Percentiles rank a stretch among this genome's conserved stretches.
Evolutionary conservation across 1,284 basidiomycete species (phyloP).

Genomic region (Caloboletus inedulis): DNA sequence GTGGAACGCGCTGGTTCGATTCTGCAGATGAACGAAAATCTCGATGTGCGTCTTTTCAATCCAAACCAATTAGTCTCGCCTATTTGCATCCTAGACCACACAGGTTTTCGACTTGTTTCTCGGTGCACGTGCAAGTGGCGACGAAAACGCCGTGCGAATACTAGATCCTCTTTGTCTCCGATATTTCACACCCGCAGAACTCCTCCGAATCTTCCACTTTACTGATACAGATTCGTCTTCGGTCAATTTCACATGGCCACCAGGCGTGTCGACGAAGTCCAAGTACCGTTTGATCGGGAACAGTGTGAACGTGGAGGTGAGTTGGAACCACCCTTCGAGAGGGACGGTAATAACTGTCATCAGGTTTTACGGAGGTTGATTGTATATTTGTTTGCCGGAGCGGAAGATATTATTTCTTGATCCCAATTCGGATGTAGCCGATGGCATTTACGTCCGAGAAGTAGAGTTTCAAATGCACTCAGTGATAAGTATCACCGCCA

Average conservation of each 20-base stretch:
- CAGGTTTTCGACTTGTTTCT: slow-evolving; percentile 58
- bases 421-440: not conserved
- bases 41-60: slow-evolving; percentile 50
- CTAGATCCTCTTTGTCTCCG: slow-evolving; percentile 58
- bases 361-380: slow-evolving; percentile 30
- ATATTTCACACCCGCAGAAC: slow-evolving; percentile 69
- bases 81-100: slow-evolving; percentile 49
- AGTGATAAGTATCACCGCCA: too few species aligned
- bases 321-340: not conserved
- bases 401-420: not conserved
- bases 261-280: slow-evolving; percentile 54
- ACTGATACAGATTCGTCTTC: slow-evolving; percentile 22
- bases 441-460: not conserved
- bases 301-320: slow-evolving; percentile 71
- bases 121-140: slow-evolving; percentile 38
- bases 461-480: too few species aligned
- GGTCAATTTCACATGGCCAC: slow-evolving; percentile 56
- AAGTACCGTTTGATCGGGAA: slow-evolving; percentile 76
- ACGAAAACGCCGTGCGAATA: slow-evolving; percentile 47
- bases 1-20: slow-evolving; percentile 75
- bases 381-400: slow-evolving; percentile 23
- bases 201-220: slow-evolving; percentile 67
- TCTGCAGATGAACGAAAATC: slow-evolving; percentile 61
- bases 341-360: slow-evolving; percentile 5
- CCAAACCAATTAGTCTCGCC: slow-evolving; percentile 1